Percentiles rank a stretch among this genome's conserved stretches.
phyloP scores from a whole-genome alignment of 352 stramenopile species.

The Phytophthora brassicae region DNA sequence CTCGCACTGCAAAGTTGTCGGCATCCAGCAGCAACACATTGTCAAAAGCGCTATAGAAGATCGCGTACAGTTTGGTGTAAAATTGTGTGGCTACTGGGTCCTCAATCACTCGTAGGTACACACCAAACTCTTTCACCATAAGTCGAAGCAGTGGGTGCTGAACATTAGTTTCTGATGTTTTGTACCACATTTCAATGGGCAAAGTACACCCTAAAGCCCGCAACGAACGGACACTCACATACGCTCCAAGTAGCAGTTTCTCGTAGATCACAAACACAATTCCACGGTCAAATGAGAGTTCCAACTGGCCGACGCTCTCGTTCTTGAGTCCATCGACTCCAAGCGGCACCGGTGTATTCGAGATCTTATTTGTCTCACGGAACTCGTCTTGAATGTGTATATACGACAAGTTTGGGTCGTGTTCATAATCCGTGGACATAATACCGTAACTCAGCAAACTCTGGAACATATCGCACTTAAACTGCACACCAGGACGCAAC shows the following conservation, averaged over 20 bases:
- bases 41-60: constrained; percentile 61
- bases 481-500: constrained; percentile 38
- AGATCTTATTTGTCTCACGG: constrained; percentile 26
- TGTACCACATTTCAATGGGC: constrained; percentile 65
- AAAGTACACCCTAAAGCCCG: constrained; percentile 46
- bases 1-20: constrained; percentile 61
- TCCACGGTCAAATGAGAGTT: constrained; percentile 41
- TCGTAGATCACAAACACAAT: constrained; percentile 70
- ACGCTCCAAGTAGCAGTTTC: constrained; percentile 56
- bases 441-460: constrained; percentile 58
- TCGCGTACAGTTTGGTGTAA: constrained; percentile 56
- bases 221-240: constrained; percentile 56
- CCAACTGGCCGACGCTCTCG: constrained; percentile 28
- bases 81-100: constrained; percentile 46
- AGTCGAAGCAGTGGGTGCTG: constrained; percentile 41
- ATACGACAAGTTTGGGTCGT: constrained; percentile 50
- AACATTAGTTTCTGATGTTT: constrained; percentile 37
- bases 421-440: constrained; percentile 52
- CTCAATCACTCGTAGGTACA: constrained; percentile 50
- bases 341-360: constrained; percentile 31
- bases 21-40: constrained; percentile 58
- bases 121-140: constrained; percentile 39
- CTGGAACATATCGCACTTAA: constrained; percentile 61
- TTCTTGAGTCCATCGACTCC: constrained; percentile 31
- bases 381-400: constrained; percentile 28